These are phyloP conservation scores for Kalaharituber pfeilii DNA, from an alignment of 2,329 filamentous ascomycete species.

Conservation along the genomic window DNA sequence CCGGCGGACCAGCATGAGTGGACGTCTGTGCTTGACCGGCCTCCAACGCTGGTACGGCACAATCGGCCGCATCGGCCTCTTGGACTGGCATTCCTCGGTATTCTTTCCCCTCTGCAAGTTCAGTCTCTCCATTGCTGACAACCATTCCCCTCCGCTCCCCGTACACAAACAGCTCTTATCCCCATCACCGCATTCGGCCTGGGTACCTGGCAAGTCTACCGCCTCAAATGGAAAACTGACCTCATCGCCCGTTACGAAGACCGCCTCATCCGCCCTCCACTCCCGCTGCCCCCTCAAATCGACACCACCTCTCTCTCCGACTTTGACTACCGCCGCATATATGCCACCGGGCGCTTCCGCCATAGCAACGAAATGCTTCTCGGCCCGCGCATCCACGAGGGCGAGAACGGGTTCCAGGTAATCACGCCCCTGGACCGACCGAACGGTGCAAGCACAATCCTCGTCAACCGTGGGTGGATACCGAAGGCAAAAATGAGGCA, in stretches of 20 bases:
- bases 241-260: conserved; percentile 85
- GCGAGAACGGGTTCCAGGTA: conserved; percentile 78
- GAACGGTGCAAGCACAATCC: conserved; percentile 44
- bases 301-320: conserved; percentile 67
- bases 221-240: conserved; percentile 84
- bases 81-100: conserved; percentile 62
- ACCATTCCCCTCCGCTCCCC: conserved; percentile 2
- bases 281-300: conserved; percentile 68
- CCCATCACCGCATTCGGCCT: conserved; percentile 78
- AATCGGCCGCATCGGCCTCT: conserved; percentile 50
- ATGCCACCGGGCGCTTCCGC: conserved; percentile 52
- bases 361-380: conserved; percentile 98
- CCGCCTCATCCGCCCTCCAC: conserved; percentile 64
- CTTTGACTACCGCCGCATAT: conserved; percentile 81
- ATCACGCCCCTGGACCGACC: conserved; percentile 73
- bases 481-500: conserved; percentile 54
- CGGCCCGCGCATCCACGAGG: conserved; percentile 74
- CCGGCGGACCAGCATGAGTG: conserved; percentile 60
- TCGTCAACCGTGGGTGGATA: conserved; percentile 90
- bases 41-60: conserved; percentile 61
- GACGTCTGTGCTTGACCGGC: conserved; percentile 71
- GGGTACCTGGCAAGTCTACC: conserved; percentile 88
- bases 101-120: conserved; percentile 10
- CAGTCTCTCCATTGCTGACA: background rate
- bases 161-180: conserved; percentile 47